Percentiles rank a stretch among this genome's conserved stretches.
These are phyloP conservation scores for Artemisia tridentata DNA, from an alignment of 129 eudicot species.

Conservation along the genomic window DNA sequence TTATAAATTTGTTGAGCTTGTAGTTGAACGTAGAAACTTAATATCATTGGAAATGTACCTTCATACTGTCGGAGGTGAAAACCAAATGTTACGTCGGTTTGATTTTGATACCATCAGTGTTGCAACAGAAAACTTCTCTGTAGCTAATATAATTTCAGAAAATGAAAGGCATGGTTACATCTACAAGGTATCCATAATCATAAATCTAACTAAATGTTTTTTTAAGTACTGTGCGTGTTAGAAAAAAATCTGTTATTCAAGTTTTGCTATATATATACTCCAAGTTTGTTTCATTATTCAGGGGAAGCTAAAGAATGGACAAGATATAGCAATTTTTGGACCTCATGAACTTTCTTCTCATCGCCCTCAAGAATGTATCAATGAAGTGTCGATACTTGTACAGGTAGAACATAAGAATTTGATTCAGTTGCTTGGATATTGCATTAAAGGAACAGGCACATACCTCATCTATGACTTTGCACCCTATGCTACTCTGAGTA, in stretches of 20 bases:
- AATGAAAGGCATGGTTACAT: background rate
- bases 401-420: conserved; percentile 11
- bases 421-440: conserved; percentile 17
- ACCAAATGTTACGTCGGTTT: background rate
- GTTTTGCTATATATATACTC: no score
- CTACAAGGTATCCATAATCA: background rate
- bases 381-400: background rate
- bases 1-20: no score
- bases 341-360: no score
- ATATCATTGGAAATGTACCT: background rate
- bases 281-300: conserved; percentile 2
- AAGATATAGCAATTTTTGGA: background rate
- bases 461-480: conserved; percentile 2
- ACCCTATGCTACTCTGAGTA: background rate
- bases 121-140: no score
- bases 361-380: background rate
- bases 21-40: no score
- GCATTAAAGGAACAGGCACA: background rate
- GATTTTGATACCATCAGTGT: background rate
- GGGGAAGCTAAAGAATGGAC: conserved; percentile 18
- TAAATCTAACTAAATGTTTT: no score
- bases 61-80: background rate
- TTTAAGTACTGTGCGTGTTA: no score
- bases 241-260: background rate
- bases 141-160: no score